Evolutionary conservation across 805 yeast genomes (phyloP).

Genomic region (Sungouiella blattae): DNA sequence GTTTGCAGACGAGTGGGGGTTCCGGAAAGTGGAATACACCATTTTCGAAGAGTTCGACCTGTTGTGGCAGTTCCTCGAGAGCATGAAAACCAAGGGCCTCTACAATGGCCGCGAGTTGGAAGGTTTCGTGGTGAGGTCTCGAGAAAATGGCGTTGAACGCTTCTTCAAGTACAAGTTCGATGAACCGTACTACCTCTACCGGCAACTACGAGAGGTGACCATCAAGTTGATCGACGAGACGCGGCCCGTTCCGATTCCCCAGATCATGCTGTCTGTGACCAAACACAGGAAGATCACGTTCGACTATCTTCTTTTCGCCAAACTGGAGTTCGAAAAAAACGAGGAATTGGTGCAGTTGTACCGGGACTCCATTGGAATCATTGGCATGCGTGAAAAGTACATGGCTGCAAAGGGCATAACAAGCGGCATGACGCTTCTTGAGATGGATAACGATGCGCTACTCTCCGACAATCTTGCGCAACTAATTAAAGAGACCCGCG

Average conservation of each 20-base stretch:
- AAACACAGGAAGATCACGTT: constrained; percentile 58
- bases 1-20: constrained; percentile 70
- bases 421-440: constrained; percentile 53
- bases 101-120: constrained; percentile 74
- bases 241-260: constrained; percentile 21
- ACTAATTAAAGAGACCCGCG: constrained; percentile 19
- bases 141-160: constrained; percentile 41
- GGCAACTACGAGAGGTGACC: constrained; percentile 89
- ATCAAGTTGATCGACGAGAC: constrained; percentile 42
- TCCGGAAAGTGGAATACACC: constrained; percentile 53
- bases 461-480: constrained; percentile 12
- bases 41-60: constrained; percentile 33
- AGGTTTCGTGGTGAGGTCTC: constrained; percentile 87
- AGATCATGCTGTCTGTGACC: constrained; percentile 2
- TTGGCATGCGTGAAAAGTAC: constrained; percentile 66
- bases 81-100: constrained; percentile 61
- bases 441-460: constrained; percentile 36
- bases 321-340: constrained; percentile 49
- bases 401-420: constrained; percentile 44
- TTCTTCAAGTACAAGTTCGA: constrained; percentile 94
- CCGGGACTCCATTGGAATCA: constrained; percentile 63
- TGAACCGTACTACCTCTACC: constrained; percentile 87
- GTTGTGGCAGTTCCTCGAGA: constrained; percentile 51
- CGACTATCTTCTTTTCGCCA: constrained; percentile 66
- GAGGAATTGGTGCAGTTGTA: constrained; percentile 46